phyloP scores from a whole-genome alignment of 352 stramenopile species.

The Blastocystis sp. region DNA sequence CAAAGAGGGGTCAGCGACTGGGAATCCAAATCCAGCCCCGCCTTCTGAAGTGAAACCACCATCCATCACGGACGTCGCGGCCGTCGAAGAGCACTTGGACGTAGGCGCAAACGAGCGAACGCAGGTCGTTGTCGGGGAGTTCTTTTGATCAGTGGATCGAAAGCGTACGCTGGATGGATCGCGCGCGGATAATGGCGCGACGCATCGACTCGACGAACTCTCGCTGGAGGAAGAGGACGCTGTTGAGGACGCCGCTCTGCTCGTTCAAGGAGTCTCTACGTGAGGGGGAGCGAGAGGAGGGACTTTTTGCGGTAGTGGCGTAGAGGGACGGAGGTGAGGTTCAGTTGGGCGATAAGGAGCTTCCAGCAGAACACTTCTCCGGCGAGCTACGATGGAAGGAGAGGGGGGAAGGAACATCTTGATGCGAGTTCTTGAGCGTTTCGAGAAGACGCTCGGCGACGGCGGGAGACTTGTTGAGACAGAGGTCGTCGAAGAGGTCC shows the following conservation, averaged over 20 bases:
- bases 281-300: background rate
- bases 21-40: background rate
- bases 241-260: background rate
- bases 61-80: background rate
- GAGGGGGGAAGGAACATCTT: background rate
- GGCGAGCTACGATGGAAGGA: background rate
- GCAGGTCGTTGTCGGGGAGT: background rate
- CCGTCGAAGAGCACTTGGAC: background rate
- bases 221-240: background rate
- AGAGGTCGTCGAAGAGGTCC: background rate
- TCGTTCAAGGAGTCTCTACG: background rate
- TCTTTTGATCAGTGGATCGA: background rate
- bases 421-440: background rate
- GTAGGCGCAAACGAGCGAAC: background rate
- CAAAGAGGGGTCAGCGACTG: background rate
- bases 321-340: background rate
- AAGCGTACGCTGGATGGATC: background rate
- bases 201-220: slow-evolving; percentile 35
- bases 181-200: background rate
- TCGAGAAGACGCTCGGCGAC: background rate
- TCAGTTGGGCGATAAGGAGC: background rate
- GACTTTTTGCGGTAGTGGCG: background rate
- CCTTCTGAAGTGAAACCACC: background rate
- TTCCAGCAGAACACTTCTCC: slow-evolving; percentile 33
- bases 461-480: background rate